Evolutionary conservation across 352 stramenopile genomes (phyloP).

Genomic region (Phytopythium mirpurense): DNA sequence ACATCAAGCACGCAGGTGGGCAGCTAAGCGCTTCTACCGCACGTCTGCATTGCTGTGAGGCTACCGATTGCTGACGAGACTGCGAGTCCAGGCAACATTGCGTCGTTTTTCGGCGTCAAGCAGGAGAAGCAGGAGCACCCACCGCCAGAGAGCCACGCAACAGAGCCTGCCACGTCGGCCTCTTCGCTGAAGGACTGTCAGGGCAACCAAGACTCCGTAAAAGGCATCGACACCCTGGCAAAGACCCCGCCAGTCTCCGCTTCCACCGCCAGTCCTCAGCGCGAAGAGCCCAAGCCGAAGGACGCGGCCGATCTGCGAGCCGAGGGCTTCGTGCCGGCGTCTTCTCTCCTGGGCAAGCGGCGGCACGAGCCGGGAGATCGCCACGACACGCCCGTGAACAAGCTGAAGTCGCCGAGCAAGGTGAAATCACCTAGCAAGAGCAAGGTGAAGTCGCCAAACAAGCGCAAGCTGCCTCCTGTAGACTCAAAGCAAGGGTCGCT

Average conservation of each 20-base stretch:
- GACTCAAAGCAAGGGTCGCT: slow-evolving; percentile 40
- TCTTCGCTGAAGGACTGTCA: slow-evolving; percentile 15
- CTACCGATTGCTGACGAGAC: background rate
- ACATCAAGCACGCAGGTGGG: slow-evolving; percentile 70
- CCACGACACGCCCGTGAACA: too few species aligned
- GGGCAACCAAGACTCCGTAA: slow-evolving; percentile 1
- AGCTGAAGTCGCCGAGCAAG: slow-evolving; percentile 2
- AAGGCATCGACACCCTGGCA: too few species aligned
- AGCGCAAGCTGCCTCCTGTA: slow-evolving; percentile 1
- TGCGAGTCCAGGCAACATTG: slow-evolving; percentile 51
- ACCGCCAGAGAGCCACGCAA: background rate
- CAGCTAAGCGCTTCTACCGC: background rate
- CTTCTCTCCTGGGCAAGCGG: slow-evolving; percentile 40
- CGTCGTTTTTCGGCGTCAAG: slow-evolving; percentile 55
- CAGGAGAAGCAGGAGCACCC: slow-evolving; percentile 20
- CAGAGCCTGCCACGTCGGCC: slow-evolving; percentile 8
- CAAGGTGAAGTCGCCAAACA: slow-evolving; percentile 8
- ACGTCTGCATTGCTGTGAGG: too few species aligned
- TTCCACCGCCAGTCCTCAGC: background rate
- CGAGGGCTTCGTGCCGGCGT: slow-evolving; percentile 35
- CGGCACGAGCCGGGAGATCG: background rate
- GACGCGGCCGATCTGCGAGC: slow-evolving; percentile 1
- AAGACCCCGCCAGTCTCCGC: background rate
- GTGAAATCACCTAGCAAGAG: slow-evolving; percentile 7
- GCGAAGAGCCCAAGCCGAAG: background rate